Conservation (phyloP, 2,329 filamentous ascomycete species). For the Penicillium sp. region DNA sequence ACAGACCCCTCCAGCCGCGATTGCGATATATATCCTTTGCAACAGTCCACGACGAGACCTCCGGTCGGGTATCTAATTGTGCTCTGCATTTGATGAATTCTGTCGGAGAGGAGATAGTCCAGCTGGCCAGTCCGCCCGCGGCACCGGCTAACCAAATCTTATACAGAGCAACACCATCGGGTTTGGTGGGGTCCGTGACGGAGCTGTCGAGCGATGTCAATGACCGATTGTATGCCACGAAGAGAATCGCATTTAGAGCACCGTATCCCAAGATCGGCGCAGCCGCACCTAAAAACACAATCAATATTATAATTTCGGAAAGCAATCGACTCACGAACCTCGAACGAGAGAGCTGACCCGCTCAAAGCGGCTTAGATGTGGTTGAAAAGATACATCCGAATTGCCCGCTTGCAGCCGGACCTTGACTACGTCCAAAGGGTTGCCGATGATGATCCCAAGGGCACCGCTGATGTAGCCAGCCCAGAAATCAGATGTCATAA, state of each 20-base stretch:
- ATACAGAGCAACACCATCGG: constrained; percentile 52
- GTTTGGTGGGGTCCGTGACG: constrained; percentile 45
- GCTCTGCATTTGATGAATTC: constrained; percentile 88
- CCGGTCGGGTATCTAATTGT: constrained; percentile 58
- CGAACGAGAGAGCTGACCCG: constrained; percentile 37
- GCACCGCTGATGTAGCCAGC: constrained; percentile 87
- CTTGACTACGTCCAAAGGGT: constrained; percentile 77
- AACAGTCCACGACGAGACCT: constrained; percentile 62
- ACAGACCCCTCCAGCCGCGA: constrained; percentile 68
- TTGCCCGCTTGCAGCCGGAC: constrained; percentile 72
- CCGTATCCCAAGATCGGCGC: constrained; percentile 88
- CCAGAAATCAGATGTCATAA: constrained; percentile 89
- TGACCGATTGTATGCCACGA: constrained; percentile 86
- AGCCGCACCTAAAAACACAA: constrained; percentile 61
- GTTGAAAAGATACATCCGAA: constrained; percentile 22
- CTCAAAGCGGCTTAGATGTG: constrained; percentile 34
- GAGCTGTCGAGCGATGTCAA: constrained; percentile 58
- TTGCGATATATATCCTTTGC: constrained; percentile 59
- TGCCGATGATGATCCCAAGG: constrained; percentile 81
- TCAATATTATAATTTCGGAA: constrained; percentile 4
- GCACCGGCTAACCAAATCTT: constrained; percentile 79
- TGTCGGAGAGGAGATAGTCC: constrained; percentile 81
- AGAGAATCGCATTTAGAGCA: constrained; percentile 84
- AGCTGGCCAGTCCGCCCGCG: constrained; percentile 77
- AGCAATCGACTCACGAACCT: constrained; percentile 28